Base-by-base conservation (phyloP, 768 basidiomycete genomes). In the Russula dissimulans region DNA sequence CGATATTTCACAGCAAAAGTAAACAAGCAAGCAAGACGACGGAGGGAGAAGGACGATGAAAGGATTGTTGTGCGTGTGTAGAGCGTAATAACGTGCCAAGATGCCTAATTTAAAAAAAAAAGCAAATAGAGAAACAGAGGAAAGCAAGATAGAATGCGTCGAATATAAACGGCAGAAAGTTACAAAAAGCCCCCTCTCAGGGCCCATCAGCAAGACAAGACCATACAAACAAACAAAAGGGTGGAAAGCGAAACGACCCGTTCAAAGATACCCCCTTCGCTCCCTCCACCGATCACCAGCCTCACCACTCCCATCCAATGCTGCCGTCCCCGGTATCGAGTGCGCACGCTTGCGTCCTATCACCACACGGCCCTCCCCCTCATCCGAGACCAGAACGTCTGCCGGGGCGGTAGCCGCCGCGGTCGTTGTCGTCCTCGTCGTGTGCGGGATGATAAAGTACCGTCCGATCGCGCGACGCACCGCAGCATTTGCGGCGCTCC, bases 261-360 rank as follows among this genome's bases (percentile, higher is more conserved):
- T 3, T 59, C 51, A 54, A 10, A 42, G 22, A 2, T 56, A 17
- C 60, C 51, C 43, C 32, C 59, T 53, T 34, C 52, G 50, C 39
- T 53, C 51, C 45, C 50, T 32, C 58, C 52, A 53, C 44, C 58
- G 51, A 53, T 53, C 41, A 18, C 51, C 45, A 47, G 22, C 31
- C 18, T 4, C 14, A 14, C 5, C 18, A 9, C 26, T 32, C 57
- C 44, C 14, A 17, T 36, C 39, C 36, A 29, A 42, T 17, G 17
- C 17, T 2, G 41, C 41, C 41, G 22, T 31, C 41, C 38, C 62
- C 47, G 53, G 56, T n/a, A 26, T n/a, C 34, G 50, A 50, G 43
- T 51, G 53, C 15, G 53, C 31, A 41, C 63, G 63, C 57, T 62
- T 65, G 51, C 61, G 63, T 6, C 63, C 60, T 3, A 54, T 39